A percentile compares a stretch with the other conserved stretches of the same genome.
Conservation (phyloP, 805 yeast species). For the Spathaspora passalidarum region DNA sequence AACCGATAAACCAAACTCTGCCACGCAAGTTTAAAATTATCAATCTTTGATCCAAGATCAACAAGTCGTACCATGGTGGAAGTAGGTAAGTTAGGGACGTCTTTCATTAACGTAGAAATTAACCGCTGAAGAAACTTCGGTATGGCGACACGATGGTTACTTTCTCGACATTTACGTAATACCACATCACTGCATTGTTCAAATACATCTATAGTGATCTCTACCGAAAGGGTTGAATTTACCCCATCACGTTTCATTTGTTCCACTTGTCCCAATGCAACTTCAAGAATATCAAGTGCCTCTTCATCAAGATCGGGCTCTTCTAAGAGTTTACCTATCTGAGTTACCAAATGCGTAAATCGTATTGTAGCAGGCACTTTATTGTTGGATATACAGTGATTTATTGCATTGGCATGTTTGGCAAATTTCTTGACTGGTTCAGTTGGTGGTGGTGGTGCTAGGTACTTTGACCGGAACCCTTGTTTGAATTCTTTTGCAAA, state of each 20-base stretch:
- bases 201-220: neutral
- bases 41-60: conserved; percentile 23
- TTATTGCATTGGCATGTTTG: neutral
- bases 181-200: neutral
- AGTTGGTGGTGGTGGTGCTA: neutral
- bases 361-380: neutral
- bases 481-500: neutral
- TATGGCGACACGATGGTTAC: neutral
- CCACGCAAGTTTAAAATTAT: conserved; percentile 2
- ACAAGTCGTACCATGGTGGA: conserved; percentile 22
- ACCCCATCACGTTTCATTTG: neutral
- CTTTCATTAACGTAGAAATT: conserved; percentile 7
- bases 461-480: neutral
- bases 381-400: neutral
- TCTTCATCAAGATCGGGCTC: neutral
- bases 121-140: neutral
- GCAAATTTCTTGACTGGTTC: neutral
- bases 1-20: conserved; percentile 9
- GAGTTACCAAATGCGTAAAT: neutral
- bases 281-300: conserved; percentile 1
- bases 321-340: neutral
- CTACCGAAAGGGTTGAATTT: neutral
- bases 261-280: neutral
- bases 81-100: conserved; percentile 13
- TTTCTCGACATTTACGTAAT: neutral